phyloP scores from a whole-genome alignment of 257 asterid genomes.

The Verbena officinalis region DNA sequence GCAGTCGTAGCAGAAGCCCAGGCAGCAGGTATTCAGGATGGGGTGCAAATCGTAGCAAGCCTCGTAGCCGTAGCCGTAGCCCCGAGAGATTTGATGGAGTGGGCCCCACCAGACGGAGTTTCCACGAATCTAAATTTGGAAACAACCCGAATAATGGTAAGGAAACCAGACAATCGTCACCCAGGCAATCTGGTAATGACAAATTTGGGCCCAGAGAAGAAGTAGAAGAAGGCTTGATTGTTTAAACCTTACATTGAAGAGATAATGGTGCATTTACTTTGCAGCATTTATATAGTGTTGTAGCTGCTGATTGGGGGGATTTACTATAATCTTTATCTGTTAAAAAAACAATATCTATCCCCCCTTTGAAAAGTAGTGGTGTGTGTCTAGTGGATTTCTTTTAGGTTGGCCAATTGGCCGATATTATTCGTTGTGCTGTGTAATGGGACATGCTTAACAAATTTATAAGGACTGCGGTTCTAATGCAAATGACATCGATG shows the following conservation, averaged over 20 bases:
- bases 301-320: conserved; percentile 20
- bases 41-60: conserved; percentile 41
- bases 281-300: conserved; percentile 24
- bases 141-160: background rate
- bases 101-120: conserved; percentile 40
- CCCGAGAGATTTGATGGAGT: conserved; percentile 51
- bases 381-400: too few species aligned
- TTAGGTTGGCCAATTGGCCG: conserved; percentile 28
- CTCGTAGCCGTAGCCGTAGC: conserved; percentile 60
- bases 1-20: conserved; percentile 67
- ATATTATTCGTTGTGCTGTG: background rate
- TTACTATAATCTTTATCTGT: background rate
- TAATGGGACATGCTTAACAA: background rate
- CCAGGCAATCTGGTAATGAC: background rate
- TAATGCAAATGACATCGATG: background rate
- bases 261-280: too few species aligned
- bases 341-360: too few species aligned
- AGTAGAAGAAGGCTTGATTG: conserved; percentile 28
- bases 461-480: background rate
- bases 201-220: conserved; percentile 23
- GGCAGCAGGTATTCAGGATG: conserved; percentile 43
- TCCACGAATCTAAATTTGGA: conserved; percentile 41
- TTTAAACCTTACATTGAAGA: background rate
- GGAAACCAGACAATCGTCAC: conserved; percentile 21
- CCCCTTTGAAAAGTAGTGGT: too few species aligned